Base-by-base conservation (phyloP, 257 asterid species). In the Asclepias syriaca region DNA sequence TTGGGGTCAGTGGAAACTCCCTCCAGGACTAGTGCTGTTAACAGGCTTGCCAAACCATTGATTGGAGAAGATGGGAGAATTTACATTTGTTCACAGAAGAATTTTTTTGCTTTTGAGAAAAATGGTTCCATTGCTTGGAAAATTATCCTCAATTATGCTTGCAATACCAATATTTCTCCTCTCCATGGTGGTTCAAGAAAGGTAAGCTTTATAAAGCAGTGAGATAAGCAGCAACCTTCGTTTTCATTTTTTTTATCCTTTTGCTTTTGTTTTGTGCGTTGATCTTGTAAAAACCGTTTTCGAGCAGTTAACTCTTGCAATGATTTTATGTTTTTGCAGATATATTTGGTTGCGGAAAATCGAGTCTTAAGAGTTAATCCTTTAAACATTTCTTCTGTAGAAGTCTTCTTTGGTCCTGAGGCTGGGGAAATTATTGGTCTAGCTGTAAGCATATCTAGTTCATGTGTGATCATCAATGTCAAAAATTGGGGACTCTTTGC, bases 121-220 rank as follows among this genome's bases (percentile, higher is more conserved):
- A 95, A 95, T 56, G 99, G 98, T 21, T 79, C 96, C 21, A 76
- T 92, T 61, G 88, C 94, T 16, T 92, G 98, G 99, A 81, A 81
- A 2, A 61, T 87, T 32, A 71, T 79, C 56, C 87, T 95, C 65
- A 85, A 82, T 70, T 86, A 80, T 40, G 82, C 85, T 1, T 92
- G 99, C 88, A 85, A 69, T 63, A 16, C 78, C 39, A 77, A 61
- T 69, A 83, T 88, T 64, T 81, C 91, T 58, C 98, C 99, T 1
- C 84, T 86, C 66, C 80, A 80, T 40, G 99, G 97, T 59, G 98
- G 91, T 27, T 84, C 97, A 53, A 83, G 81, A 64, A 88, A 84
- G 97, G 99, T 80, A 85, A 75, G 78, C 21, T 21, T 65, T 32
- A 43, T 43, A 2, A 61, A 7, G 22, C 67, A 15, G 13, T 14